Percentiles rank a stretch among this genome's conserved stretches.
Conservation (phyloP, 225 moss, liverwort and hornwort species). For the Neckera pumila region DNA sequence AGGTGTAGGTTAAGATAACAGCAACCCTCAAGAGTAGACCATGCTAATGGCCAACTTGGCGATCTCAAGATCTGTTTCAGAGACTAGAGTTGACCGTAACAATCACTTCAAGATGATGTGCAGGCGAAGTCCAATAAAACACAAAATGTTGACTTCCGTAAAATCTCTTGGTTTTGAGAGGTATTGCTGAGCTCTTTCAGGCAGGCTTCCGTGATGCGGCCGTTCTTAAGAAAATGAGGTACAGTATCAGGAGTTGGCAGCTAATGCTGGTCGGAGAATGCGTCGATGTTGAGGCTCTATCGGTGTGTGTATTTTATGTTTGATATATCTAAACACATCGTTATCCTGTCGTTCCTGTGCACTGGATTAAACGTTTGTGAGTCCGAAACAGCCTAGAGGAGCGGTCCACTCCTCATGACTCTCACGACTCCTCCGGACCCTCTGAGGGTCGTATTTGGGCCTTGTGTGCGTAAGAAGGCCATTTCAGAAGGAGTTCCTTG, state of each 20-base stretch:
- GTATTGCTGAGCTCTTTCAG: neutral
- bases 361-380: neutral
- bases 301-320: neutral
- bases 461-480: neutral
- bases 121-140: neutral
- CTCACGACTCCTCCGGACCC: neutral
- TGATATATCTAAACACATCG: neutral
- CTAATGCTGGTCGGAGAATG: neutral
- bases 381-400: neutral
- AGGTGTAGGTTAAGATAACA: neutral
- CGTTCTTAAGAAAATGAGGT: neutral
- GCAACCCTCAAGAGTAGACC: neutral
- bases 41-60: neutral
- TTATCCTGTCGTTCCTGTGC: neutral
- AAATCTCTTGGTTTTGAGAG: neutral
- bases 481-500: neutral
- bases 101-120: neutral
- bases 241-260: neutral
- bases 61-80: neutral
- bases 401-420: neutral
- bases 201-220: neutral
- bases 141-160: neutral
- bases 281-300: neutral
- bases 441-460: neutral
- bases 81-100: neutral